Base-by-base conservation (phyloP, 164 flowering plant species). In the Tetracentron sinense region DNA sequence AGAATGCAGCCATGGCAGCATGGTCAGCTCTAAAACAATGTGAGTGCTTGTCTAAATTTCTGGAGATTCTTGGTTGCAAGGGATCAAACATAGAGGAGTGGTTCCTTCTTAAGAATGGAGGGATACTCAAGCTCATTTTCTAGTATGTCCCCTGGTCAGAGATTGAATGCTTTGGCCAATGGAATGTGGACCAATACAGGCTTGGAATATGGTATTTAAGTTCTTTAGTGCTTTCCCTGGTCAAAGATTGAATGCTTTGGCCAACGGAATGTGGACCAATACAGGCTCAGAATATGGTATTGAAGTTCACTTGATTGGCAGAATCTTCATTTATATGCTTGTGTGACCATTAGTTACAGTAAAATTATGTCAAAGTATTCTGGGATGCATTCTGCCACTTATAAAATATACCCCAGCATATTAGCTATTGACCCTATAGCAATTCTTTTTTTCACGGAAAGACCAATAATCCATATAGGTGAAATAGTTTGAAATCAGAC, bases 1-100 rank as follows among this genome's bases (percentile, higher is more conserved):
- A 94, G 72, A 88, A 91, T 78, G 99, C 99, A 15, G 99, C 99
- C 27, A 80, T 91, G 87, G 86, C 99, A 47, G 92, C 99, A n/a
- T 94, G 99, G 99, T 74, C 85, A 19, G 83, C 97, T 57, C 76
- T 94, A 30, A 94, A 91, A 77, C 85, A 84, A 77, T 78, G 99
- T 90, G 63, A 85, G 92, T 75, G 22, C 67, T 20, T 49, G 0
- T 52, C 47, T 30, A 8, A 61, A 23, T 54, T 59, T 48, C 44
- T 38, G 27, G 23, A 61, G 22, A 10, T 71, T 14, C 16, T 61
- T 57, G 20, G 17, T 47, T 63, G 56, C 30, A 58, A 27, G 28
- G 14, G 12, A 11, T 50, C 15, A 27, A 23, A 52, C 11, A 29
- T 47, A 4, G 28, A 27, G 21, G 56, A 23, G 17, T 57, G 0